Evolutionary conservation across 202 grass and related monocot genomes (phyloP), one percentile per base, ranked within the genome.

Genomic region (Schoenoplectus tabernaemontani): DNA sequence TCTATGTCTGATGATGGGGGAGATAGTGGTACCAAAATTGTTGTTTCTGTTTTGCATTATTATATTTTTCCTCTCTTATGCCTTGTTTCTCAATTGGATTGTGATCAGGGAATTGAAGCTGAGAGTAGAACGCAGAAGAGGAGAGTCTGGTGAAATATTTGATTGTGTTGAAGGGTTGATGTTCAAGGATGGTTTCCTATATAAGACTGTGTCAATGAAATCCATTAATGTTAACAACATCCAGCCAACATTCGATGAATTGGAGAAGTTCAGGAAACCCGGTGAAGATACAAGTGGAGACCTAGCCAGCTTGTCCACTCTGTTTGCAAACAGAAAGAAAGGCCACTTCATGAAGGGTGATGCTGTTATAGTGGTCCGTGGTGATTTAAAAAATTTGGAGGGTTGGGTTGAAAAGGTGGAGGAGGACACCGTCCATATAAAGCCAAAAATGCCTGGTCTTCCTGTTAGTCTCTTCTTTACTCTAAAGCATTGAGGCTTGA

Each of bases 371-470:
- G 88, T 99, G 84, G 59, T 99, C 58, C 93, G 91, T 59, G 96
- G 92, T 0, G 96, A 99, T 82, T 86, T 95, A 4, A 96, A 99
- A 87, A 96, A 96, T 86, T 79, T 99, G 76, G 88, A 93, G 82
- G 96, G 96, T n/a, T 99, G 96, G 96, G 90, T 99, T 84, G 96
- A 99, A 65, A 99, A 99, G 86, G 96, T 99, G 50, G 96, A 99
- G 76, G 96, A 99, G 36, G 92, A 89, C 28, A 99, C 88, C 20
- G 96, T 99, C 60, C 83, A 99, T 68, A 86, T 98, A 61, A 98
- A 81, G 64, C 87, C 96, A 7, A 99, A 99, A 86, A 82, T 88
- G 79, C 43, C 88, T 8, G 85, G 80, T 78, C 92, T 99, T 81
- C 91, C 91, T 63, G 94, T 97, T 93, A 88, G 22, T 66, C 30